Conservation (phyloP, 345 rosid genomes). For the Corchorus olitorius region DNA sequence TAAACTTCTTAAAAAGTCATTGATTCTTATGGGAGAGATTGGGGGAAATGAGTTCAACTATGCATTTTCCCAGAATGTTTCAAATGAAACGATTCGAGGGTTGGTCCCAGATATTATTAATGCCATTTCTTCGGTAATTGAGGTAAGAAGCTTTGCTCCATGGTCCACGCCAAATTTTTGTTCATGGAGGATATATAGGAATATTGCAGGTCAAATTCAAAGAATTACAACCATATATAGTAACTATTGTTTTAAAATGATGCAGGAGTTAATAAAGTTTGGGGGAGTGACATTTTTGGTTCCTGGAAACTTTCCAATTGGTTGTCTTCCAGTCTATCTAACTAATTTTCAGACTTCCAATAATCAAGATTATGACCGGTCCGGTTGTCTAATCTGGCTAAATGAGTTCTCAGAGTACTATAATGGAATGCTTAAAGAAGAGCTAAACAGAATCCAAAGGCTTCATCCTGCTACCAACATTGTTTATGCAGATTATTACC, state of each 20-base stretch:
- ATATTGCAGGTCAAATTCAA: background rate
- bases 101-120: constrained; percentile 38
- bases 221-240: background rate
- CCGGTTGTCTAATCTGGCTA: constrained; percentile 47
- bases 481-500: constrained; percentile 46
- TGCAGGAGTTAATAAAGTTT: constrained; percentile 42
- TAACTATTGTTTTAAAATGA: background rate
- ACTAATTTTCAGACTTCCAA: constrained; percentile 26
- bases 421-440: constrained; percentile 34
- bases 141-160: constrained; percentile 25
- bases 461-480: constrained; percentile 40
- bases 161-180: no score
- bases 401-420: constrained; percentile 39
- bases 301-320: constrained; percentile 48
- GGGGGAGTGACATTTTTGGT: constrained; percentile 47
- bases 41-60: constrained; percentile 56
- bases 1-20: constrained; percentile 30
- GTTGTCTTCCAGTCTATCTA: constrained; percentile 38
- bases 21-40: constrained; percentile 59
- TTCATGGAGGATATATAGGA: no score
- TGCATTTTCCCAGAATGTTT: constrained; percentile 27
- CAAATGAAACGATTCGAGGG: constrained; percentile 26
- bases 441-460: constrained; percentile 24
- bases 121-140: constrained; percentile 37
- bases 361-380: constrained; percentile 31